Evolutionary conservation across 345 rosid species (phyloP), one percentile per base, ranked within the genome.

Genomic region (Aurinia saxatilis): DNA sequence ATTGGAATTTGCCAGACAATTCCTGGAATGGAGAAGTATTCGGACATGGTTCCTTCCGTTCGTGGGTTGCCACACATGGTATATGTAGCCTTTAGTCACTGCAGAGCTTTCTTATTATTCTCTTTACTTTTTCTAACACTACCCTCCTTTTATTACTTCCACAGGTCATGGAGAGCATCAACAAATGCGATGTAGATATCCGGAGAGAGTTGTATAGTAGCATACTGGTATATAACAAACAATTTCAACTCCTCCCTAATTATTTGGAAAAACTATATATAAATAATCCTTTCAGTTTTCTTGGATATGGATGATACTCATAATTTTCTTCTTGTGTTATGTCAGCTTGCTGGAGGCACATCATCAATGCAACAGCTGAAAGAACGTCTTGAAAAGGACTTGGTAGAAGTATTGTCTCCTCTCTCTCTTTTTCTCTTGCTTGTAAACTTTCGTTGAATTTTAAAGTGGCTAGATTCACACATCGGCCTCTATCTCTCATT

Each of bases 1-100:
- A n/a, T 17, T 68, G 14, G 30, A 25, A 61, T 25, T 44, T 57
- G 67, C 44, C 82, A 93, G 99, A 90, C 90, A 48, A 93, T 93
- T 67, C 88, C 90, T 68, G 99, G 96, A 14, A 81, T 87, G 86
- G 97, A 87, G 70, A 80, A 63, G 67, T 81, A 65, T 29, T 63
- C 81, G 17, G 97, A 90, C 74, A 65, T 84, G 70, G 44, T 76
- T 65, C 63, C 84, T 38, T 74, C 81, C 45, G 66, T 66, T 72
- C 92, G 96, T 73, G 99, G 97, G 14, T 76, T 93, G 79, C 90
- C 97, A 12, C 97, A 93, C 76, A 81, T 93, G 97, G 99, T 90
- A 81, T 60, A 63, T 66, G 66, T 14, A 11, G 19, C 44, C 42
- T 42, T 60, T 48, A 31, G 51, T 31, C 29, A 12, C 30, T 33